Conservation (phyloP, 1,284 basidiomycete species). For the Ceratobasidium theobromae region DNA sequence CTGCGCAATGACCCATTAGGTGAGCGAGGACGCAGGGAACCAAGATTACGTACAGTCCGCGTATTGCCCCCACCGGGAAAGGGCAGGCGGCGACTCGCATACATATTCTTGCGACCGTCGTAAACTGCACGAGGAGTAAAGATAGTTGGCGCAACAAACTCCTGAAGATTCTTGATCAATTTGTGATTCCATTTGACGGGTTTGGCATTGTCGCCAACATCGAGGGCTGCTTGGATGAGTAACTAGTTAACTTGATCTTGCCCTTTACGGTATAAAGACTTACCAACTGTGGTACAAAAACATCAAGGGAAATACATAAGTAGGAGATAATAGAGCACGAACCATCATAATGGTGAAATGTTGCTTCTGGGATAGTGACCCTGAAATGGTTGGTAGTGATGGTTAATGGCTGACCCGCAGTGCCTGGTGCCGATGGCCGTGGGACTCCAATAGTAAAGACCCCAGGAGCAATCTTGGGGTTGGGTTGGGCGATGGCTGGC, state of each 20-base stretch:
- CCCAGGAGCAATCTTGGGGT: neutral
- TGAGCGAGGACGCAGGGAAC: neutral
- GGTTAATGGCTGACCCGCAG: slow-evolving; percentile 51
- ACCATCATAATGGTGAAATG: slow-evolving; percentile 33
- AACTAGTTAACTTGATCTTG: neutral
- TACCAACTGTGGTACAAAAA: neutral
- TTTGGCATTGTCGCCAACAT: neutral
- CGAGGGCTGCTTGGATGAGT: neutral
- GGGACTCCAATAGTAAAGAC: neutral
- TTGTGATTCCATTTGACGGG: neutral
- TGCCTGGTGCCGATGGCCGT: slow-evolving; percentile 44
- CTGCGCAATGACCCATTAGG: neutral
- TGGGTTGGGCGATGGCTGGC: neutral
- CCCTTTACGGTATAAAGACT: neutral
- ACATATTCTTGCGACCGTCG: slow-evolving; percentile 77
- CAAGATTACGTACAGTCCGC: neutral
- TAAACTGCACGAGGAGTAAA: slow-evolving; percentile 52
- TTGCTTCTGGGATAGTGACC: slow-evolving; percentile 11
- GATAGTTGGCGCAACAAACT: neutral
- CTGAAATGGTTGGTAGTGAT: slow-evolving; percentile 45
- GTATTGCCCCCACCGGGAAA: slow-evolving; percentile 42
- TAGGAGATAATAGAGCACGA: neutral
- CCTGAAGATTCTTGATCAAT: neutral
- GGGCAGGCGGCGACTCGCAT: slow-evolving; percentile 56
- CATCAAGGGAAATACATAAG: neutral